These are phyloP conservation scores for Pseudozyma thailandica DNA, from an alignment of 1,284 basidiomycete species.

Conservation along the genomic window DNA sequence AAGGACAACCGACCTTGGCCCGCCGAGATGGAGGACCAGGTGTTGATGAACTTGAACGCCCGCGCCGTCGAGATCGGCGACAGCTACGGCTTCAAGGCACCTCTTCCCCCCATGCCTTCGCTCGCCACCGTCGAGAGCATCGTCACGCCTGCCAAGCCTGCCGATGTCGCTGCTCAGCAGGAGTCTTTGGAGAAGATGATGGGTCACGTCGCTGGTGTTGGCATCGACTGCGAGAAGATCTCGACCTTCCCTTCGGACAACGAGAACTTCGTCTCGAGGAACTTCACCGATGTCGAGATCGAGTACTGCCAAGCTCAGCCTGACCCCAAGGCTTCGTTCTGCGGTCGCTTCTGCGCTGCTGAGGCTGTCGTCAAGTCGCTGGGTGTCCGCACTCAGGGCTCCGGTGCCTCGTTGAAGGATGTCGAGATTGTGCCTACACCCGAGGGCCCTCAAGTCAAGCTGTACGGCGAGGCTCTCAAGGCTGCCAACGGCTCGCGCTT, in stretches of 20 bases:
- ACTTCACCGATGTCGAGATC: constrained; percentile 90
- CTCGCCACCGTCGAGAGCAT: constrained; percentile 37
- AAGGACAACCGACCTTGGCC: constrained; percentile 93
- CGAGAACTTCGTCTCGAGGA: constrained; percentile 86
- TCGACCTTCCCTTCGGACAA: constrained; percentile 89
- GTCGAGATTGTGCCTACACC: constrained; percentile 87
- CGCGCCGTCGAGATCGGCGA: constrained; percentile 70
- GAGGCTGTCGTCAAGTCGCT: constrained; percentile 99
- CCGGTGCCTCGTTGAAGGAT: constrained; percentile 90
- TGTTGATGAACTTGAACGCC: constrained; percentile 92
- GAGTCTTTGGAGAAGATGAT: constrained; percentile 53
- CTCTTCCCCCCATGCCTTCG: constrained; percentile 51
- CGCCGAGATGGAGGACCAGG: constrained; percentile 84
- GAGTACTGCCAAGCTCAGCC: constrained; percentile 88
- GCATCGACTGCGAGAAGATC: constrained; percentile 80
- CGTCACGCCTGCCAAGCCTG: constrained; percentile 47
- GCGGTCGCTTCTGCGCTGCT: constrained; percentile 96
- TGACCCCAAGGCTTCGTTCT: constrained; percentile 87
- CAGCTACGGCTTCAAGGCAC: constrained; percentile 59
- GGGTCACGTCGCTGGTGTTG: constrained; percentile 79
- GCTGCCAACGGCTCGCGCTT: constrained; percentile 77
- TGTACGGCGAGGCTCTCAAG: constrained; percentile 67
- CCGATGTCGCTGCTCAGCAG: constrained; percentile 52
- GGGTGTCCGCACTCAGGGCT: constrained; percentile 87
- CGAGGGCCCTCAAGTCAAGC: constrained; percentile 79